Evolutionary conservation across 1,284 basidiomycete genomes (phyloP), one percentile per base, ranked within the genome.

Genomic region (Neolentinus lepideus): DNA sequence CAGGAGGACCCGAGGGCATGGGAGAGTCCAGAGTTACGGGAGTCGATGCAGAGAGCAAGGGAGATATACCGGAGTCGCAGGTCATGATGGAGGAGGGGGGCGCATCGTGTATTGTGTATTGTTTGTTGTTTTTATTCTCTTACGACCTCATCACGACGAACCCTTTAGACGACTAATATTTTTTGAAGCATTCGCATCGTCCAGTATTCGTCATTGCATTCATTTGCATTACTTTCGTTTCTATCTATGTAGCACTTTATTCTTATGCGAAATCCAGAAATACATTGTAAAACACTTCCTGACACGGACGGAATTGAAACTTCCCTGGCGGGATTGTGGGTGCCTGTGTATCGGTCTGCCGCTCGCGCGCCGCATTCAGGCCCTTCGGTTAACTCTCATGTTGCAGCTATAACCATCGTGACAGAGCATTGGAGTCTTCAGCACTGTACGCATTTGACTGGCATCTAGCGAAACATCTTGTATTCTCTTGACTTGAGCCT

Each of bases 21-120:
- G 75, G 71, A 80, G 65, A 85, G 80, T 62, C 73, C 78, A 2
- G 83, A 85, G 70, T 63, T 87, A 52, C 72, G 75, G 55, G 81
- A 83, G 67, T 78, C 75, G 22, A 88, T 88, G 85, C 78, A 80
- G 66, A 70, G 72, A 10, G 85, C 85, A 24, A 70, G 85, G 38
- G 75, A 74, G 50, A 68, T 69, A 54, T 71, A 76, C 58, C 57
- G 64, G 24, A 50, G 24, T 51, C 54, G 51, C 24, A 58, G 57
- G 19, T 57, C 54, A 60, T 61, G 53, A 59, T 51, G 35, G 3
- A 6, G 38, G 19, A 21, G 8, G 8, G n/a, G 38, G 38, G 16
- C 33, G 33, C 24, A 19, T 19, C 21, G 19, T 47, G 19, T 51
- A 24, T 25, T 56, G n/a, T 35, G 24, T 54, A 8, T 22, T 56